Percentiles rank a stretch among this genome's conserved stretches.
Evolutionary conservation across 202 grass and related monocot species (phyloP).

Genomic region (Saccharum hybrid): DNA sequence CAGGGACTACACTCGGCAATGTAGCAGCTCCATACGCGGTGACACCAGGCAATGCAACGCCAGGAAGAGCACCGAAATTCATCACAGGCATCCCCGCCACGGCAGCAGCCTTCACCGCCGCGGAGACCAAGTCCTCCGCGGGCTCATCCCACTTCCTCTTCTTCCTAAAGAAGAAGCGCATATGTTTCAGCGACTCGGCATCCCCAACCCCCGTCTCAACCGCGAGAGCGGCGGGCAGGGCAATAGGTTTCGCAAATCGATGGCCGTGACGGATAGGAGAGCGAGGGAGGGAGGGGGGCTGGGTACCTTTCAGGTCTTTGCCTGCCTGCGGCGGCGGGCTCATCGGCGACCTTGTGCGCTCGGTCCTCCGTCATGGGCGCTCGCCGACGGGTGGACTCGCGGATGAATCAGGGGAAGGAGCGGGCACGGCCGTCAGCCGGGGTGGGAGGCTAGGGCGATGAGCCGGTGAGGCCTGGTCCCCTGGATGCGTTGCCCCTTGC

Average conservation of each 20-base stretch:
- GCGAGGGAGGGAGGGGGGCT: not conserved
- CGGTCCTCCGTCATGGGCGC: slow-evolving; percentile 60
- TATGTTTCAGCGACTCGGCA: slow-evolving; percentile 33
- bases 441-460: not conserved
- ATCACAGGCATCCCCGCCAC: slow-evolving; percentile 56
- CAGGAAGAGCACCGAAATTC: slow-evolving; percentile 48
- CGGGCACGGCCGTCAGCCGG: not conserved
- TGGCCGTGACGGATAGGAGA: not conserved
- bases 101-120: slow-evolving; percentile 44
- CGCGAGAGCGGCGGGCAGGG: not conserved
- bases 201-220: not conserved
- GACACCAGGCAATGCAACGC: slow-evolving; percentile 45
- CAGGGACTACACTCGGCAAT: slow-evolving; percentile 37
- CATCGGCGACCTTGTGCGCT: slow-evolving; percentile 43
- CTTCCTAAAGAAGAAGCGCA: slow-evolving; percentile 56
- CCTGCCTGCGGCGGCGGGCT: slow-evolving; percentile 44
- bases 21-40: slow-evolving; percentile 32
- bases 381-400: slow-evolving; percentile 27
- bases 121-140: slow-evolving; percentile 65
- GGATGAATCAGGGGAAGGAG: slow-evolving; percentile 8
- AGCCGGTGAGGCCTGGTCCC: not conserved
- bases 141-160: slow-evolving; percentile 99
- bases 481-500: not conserved
- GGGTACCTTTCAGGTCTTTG: slow-evolving; percentile 53
- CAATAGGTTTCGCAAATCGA: not conserved